Evolutionary conservation across 768 basidiomycete genomes (phyloP).

Genomic region (Lactifluus pinguis): DNA sequence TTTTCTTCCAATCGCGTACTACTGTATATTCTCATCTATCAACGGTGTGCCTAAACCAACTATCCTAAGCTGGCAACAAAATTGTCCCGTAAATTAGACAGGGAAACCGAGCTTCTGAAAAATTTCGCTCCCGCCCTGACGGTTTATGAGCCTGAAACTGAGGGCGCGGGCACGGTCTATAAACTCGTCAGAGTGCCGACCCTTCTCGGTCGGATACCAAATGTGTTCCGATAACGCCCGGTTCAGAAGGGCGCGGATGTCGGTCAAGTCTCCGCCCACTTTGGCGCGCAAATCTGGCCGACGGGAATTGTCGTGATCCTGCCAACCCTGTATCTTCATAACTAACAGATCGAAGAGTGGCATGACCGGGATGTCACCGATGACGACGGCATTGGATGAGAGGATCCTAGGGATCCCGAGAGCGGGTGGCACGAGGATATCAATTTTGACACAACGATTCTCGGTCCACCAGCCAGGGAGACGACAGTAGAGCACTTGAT

Average conservation of each 20-base stretch:
- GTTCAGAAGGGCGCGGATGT: neutral
- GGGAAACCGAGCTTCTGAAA: neutral
- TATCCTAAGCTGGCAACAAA: neutral
- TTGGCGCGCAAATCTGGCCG: neutral
- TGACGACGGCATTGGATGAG: neutral
- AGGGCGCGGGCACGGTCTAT: neutral
- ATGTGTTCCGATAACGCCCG: neutral
- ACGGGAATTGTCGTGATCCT: neutral
- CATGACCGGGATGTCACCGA: neutral
- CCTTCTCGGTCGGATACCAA: neutral
- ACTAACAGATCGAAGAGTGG: conserved; percentile 2
- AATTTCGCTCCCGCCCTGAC: neutral
- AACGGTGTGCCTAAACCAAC: neutral
- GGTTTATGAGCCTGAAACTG: neutral
- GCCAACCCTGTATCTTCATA: conserved; percentile 6
- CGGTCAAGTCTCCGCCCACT: neutral
- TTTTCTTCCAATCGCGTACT: too few relatives aligned
- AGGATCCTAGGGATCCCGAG: neutral
- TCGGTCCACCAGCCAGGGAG: neutral
- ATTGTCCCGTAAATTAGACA: neutral
- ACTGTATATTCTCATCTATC: too few relatives aligned
- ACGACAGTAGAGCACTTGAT: conserved; percentile 4
- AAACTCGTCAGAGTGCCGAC: neutral
- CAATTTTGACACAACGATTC: neutral
- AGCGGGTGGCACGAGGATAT: neutral